Evolutionary conservation across 2,329 filamentous ascomycete species (phyloP), one percentile per base, ranked within the genome.

Genomic region (Aspergillus amoenus): DNA sequence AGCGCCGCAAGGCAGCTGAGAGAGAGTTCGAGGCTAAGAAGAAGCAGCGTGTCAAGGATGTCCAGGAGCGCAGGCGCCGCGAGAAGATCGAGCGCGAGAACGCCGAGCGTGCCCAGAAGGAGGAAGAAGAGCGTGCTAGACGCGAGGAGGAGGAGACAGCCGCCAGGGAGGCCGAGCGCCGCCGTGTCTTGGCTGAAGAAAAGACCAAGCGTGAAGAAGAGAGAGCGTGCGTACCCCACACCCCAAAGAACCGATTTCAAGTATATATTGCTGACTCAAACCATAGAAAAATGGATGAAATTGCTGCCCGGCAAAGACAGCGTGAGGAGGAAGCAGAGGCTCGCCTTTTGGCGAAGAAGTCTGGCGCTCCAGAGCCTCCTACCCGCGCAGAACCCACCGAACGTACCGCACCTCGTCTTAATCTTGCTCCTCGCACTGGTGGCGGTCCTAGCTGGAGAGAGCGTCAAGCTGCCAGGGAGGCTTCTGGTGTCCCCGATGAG

Each of bases 21-120:
- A 87, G 89, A 63, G 94, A 99, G 73, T 84, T 97, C 57, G 90
- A 97, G 81, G 89, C 89, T 76, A 91, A 95, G 80, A 96, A 97
- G 77, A 85, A 88, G 40, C 84, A 87, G 64, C 90, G 94, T 69
- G 88, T 92, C 78, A 93, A 91, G 83, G 92, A 97, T 74, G 86
- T 90, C 70, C 88, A 90, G 67, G 93, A 97, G 71, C 86, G 87
- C 66, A 88, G 88, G 74, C 84, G 90, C 55, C 87, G 89, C 56
- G 92, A 97, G 84, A 91, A 87, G 79, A 84, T 86, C 56, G 91
- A 95, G 78, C 85, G 83, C 50, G 93, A 96, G 75, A 93, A 94
- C 75, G 86, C 87, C 71, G 93, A 96, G 79, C 85, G 87, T 55
- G 83, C 84, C 63, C 81, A 88, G 56, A 84, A 83, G 58, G 94